Evolutionary conservation across 495 filamentous ascomycete genomes (phyloP).

Genomic region (Neurospora hispaniola): DNA sequence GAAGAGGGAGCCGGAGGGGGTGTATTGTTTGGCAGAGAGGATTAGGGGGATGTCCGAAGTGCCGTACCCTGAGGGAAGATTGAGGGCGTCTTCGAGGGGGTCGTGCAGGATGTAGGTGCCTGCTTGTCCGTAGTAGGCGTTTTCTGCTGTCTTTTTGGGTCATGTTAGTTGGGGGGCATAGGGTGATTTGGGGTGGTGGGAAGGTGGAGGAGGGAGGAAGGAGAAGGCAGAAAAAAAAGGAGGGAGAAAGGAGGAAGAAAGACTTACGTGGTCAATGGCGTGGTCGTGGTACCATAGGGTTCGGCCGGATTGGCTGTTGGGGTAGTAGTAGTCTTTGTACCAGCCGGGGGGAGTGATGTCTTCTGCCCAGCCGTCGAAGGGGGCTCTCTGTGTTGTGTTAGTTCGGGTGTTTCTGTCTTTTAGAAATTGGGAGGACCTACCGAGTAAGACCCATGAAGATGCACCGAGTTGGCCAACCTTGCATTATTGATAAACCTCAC

Average conservation of each 20-base stretch:
- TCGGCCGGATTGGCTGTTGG: conserved; percentile 39
- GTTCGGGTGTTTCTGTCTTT: neutral
- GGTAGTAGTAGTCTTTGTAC: conserved; percentile 53
- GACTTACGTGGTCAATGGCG: conserved; percentile 24
- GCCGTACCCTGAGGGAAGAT: conserved; percentile 37
- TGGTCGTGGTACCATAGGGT: conserved; percentile 53
- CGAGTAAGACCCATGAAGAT: conserved; percentile 44
- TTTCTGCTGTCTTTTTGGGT: conserved; percentile 29
- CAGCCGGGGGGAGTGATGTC: conserved; percentile 37
- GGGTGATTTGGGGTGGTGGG: too few species aligned
- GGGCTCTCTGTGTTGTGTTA: conserved; percentile 3
- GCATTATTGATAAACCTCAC: conserved; percentile 44
- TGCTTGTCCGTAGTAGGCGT: conserved; percentile 45
- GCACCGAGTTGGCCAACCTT: conserved; percentile 29
- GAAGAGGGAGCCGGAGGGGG: conserved; percentile 34
- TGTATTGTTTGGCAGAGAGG: conserved; percentile 39
- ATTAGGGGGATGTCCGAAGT: conserved; percentile 42
- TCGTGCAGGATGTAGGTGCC: conserved; percentile 36
- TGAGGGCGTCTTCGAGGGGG: conserved; percentile 28
- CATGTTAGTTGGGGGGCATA: too few species aligned
- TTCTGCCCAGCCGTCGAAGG: conserved; percentile 46
- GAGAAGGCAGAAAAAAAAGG: too few species aligned
- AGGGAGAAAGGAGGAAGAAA: too few species aligned
- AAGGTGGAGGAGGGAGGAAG: too few species aligned
- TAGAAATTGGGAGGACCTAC: too few species aligned